Base-by-base conservation (phyloP, 495 filamentous ascomycete species). In the Hypoxylon subgilvum region DNA sequence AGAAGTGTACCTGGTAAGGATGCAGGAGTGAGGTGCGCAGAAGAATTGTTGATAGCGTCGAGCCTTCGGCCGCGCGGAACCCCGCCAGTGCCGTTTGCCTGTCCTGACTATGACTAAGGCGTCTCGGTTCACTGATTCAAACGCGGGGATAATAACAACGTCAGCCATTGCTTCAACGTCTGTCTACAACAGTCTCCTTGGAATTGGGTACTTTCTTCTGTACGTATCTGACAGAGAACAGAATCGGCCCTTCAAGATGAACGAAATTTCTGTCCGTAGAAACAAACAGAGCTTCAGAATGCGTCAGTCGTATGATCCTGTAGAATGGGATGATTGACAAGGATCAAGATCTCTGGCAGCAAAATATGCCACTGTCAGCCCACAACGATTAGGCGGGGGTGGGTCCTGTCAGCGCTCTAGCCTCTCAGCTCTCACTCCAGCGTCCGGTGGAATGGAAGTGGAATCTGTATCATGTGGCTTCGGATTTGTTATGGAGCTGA, bases 381-480 rank as follows among this genome's bases (percentile, higher is more conserved):
- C 53, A 57, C 30, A 48, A 43, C 30, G 16, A 25, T 35, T 9
- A 57, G 19, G 53, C 53, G 45, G 53, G 53, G 45, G 53, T 50
- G 53, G 53, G 42, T 43, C 36, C 25, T 47, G 16, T 19, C 38
- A 43, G 18, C 12, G 3, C 23, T 40, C 21, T 25, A 57, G 53
- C 36, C 45, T 49, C 38, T 57, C 52, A 46, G 53, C 44, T 57
- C 23, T 6, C 36, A 10, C 27, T 8, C n/a, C 21, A 2, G 32
- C 30, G 41, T 36, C 59, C 59, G 59, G 59, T 62, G 59, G 59
- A 62, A 63, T 63, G 59, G 59, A 63, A 63, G 52, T 63, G 52
- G 59, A 22, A 57, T 34, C 42, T 52, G 41, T 35, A 57, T 57
- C 52, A 57, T 57, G 52, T 51, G 45, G 28, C 31, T 16, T 41